A percentile compares a stretch with the other conserved stretches of the same genome.
Conservation (phyloP, 768 basidiomycete species). For the Cubamyces lactineus region DNA sequence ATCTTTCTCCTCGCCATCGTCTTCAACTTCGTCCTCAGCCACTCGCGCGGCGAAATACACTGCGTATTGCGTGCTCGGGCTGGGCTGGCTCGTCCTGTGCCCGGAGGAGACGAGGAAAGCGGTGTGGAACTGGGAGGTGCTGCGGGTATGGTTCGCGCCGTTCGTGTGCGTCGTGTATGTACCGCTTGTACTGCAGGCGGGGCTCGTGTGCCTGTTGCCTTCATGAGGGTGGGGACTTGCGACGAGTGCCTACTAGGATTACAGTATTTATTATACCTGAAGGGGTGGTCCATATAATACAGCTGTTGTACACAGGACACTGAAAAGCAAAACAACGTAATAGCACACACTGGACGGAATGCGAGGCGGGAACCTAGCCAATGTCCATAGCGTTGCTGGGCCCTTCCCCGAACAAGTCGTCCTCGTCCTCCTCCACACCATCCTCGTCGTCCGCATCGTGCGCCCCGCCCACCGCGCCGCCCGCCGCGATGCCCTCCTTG, state of each 20-base stretch:
- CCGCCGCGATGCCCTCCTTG: slow-evolving; percentile 62
- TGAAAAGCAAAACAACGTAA: background rate
- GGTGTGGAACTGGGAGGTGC: slow-evolving; percentile 77
- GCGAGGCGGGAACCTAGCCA: slow-evolving; percentile 17
- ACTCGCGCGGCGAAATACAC: slow-evolving; percentile 36
- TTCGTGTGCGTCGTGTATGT: slow-evolving; percentile 79
- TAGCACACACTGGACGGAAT: background rate
- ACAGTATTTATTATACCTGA: slow-evolving; percentile 6
- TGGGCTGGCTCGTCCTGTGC: slow-evolving; percentile 61
- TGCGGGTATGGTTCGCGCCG: slow-evolving; percentile 83
- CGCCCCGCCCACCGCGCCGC: slow-evolving; percentile 45
- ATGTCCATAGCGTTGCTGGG: slow-evolving; percentile 34
- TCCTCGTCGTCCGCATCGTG: slow-evolving; percentile 43
- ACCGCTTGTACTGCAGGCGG: slow-evolving; percentile 75
- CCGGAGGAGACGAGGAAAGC: slow-evolving; percentile 51
- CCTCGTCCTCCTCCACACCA: slow-evolving; percentile 30
- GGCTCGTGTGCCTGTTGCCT: slow-evolving; percentile 54
- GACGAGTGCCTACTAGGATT: background rate
- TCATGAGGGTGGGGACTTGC: slow-evolving; percentile 20
- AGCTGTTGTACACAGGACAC: slow-evolving; percentile 6
- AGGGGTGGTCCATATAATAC: slow-evolving; percentile 12
- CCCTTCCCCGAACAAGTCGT: slow-evolving; percentile 38
- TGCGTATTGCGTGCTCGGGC: slow-evolving; percentile 50
- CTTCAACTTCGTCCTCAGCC: slow-evolving; percentile 24
- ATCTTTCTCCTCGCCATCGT: slow-evolving; percentile 44